phyloP scores from a whole-genome alignment of 345 rosid genomes.

The Citrus australasica region DNA sequence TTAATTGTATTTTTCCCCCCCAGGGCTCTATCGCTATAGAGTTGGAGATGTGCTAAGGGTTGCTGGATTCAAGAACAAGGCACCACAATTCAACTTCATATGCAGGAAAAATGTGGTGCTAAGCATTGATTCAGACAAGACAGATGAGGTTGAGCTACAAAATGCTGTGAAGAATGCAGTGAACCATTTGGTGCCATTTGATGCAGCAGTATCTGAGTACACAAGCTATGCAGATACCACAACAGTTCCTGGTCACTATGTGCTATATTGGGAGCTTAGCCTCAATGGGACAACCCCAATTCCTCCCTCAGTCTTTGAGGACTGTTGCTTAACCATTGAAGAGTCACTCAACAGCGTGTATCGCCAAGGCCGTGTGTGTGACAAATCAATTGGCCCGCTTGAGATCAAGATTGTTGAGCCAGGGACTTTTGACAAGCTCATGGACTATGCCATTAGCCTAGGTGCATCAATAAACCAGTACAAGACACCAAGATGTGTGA shows the following conservation, averaged over 20 bases:
- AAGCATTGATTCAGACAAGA: constrained; percentile 93
- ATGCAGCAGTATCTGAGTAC: constrained; percentile 74
- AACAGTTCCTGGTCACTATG: constrained; percentile 84
- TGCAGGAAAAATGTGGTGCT: constrained; percentile 91
- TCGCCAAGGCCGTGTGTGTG: constrained; percentile 83
- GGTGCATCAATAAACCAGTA: constrained; percentile 97
- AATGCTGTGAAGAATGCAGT: constrained; percentile 81
- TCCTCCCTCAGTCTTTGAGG: constrained; percentile 89
- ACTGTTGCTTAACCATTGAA: constrained; percentile 86
- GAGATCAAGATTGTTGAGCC: constrained; percentile 86
- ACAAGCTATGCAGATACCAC: constrained; percentile 84
- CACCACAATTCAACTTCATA: constrained; percentile 88
- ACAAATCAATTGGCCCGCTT: constrained; percentile 87
- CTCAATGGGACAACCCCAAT: constrained; percentile 65
- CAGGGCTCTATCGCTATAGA: constrained; percentile 83
- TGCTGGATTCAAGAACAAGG: constrained; percentile 93
- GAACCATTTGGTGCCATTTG: constrained; percentile 75
- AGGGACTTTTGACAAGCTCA: constrained; percentile 94
- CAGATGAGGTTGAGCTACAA: constrained; percentile 97
- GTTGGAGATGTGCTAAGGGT: constrained; percentile 97
- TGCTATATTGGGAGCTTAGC: constrained; percentile 79
- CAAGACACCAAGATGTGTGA: constrained; percentile 96
- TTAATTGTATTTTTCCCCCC: neutral
- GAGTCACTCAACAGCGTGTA: constrained; percentile 94
- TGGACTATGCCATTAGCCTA: constrained; percentile 91